phyloP scores from a whole-genome alignment of 176 grass and related monocot species.

The Dendrocalamus sinicus region DNA sequence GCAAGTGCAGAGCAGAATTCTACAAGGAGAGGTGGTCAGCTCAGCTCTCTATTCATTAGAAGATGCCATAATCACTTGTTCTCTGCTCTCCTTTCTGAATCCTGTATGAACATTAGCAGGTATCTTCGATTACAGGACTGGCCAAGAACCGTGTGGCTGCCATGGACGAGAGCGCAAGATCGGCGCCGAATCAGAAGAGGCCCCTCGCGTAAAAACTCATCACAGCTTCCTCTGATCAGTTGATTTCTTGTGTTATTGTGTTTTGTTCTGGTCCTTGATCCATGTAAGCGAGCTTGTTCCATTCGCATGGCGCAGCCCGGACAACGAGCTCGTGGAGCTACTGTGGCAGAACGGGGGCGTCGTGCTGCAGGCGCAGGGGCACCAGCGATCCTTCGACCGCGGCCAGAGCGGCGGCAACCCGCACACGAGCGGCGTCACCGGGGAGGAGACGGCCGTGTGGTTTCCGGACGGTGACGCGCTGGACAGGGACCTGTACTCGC shows the following conservation, averaged over 20 bases:
- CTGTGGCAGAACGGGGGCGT: conserved; percentile 80
- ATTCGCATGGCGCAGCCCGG: conserved; percentile 44
- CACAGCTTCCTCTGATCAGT: conserved; percentile 22
- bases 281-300: neutral
- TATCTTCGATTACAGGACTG: neutral
- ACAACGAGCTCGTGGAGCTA: conserved; percentile 74
- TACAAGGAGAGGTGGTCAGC: neutral
- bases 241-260: neutral
- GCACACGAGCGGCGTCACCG: conserved; percentile 49
- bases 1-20: neutral
- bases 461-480: conserved; percentile 50
- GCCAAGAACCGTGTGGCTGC: conserved; percentile 12
- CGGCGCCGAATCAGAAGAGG: conserved; percentile 16
- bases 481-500: conserved; percentile 68
- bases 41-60: neutral
- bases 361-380: conserved; percentile 60
- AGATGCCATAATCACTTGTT: conserved; percentile 5
- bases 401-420: conserved; percentile 3
- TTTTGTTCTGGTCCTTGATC: neutral
- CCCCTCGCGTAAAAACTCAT: conserved; percentile 24
- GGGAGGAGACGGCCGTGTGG: conserved; percentile 51
- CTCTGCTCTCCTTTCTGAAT: neutral
- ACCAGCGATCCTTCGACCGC: neutral
- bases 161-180: conserved; percentile 35
- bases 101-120: neutral